A percentile compares a stretch with the other conserved stretches of the same genome.
Conservation (phyloP, 2,329 filamentous ascomycete genomes). For the Paraphaeosphaeria minitans region DNA sequence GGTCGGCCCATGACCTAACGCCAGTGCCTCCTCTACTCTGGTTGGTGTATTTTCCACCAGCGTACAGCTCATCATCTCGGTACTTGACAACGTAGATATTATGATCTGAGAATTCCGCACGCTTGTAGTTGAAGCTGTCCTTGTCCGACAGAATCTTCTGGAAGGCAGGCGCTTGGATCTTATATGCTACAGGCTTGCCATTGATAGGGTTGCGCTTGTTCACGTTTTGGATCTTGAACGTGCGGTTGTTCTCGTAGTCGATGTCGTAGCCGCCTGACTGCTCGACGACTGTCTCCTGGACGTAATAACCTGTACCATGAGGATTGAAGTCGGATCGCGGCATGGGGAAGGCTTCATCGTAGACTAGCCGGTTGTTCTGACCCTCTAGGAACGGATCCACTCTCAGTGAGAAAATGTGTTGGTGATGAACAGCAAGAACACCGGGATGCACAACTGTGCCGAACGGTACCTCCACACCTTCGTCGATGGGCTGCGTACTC, state of each 20-base stretch:
- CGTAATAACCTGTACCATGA: slow-evolving; percentile 58
- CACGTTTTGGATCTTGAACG: slow-evolving; percentile 57
- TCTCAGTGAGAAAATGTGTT: slow-evolving; percentile 71
- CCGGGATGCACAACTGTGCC: slow-evolving; percentile 73
- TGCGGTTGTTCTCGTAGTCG: slow-evolving; percentile 51
- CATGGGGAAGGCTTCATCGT: slow-evolving; percentile 64
- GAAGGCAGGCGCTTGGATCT: slow-evolving; percentile 56
- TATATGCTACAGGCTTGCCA: slow-evolving; percentile 55
- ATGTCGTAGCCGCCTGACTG: slow-evolving; percentile 58
- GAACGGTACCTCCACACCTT: slow-evolving; percentile 67
- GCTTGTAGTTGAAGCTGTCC: slow-evolving; percentile 61
- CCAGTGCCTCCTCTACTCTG: slow-evolving; percentile 60
- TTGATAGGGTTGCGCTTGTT: slow-evolving; percentile 54
- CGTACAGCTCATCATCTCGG: slow-evolving; percentile 63
- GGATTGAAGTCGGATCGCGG: slow-evolving; percentile 62
- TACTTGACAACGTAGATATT: slow-evolving; percentile 64
- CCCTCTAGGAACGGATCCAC: slow-evolving; percentile 56
- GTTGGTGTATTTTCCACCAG: slow-evolving; percentile 65
- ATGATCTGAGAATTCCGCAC: slow-evolving; percentile 64
- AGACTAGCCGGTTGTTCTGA: slow-evolving; percentile 52
- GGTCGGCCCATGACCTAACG: slow-evolving; percentile 55
- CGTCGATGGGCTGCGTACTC: slow-evolving; percentile 69
- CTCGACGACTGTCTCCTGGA: slow-evolving; percentile 54
- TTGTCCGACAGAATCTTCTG: slow-evolving; percentile 59
- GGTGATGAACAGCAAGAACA: slow-evolving; percentile 72